These are phyloP conservation scores for Wickerhamiella qilinensis DNA, from an alignment of 805 yeast genomes.

Conservation along the genomic window DNA sequence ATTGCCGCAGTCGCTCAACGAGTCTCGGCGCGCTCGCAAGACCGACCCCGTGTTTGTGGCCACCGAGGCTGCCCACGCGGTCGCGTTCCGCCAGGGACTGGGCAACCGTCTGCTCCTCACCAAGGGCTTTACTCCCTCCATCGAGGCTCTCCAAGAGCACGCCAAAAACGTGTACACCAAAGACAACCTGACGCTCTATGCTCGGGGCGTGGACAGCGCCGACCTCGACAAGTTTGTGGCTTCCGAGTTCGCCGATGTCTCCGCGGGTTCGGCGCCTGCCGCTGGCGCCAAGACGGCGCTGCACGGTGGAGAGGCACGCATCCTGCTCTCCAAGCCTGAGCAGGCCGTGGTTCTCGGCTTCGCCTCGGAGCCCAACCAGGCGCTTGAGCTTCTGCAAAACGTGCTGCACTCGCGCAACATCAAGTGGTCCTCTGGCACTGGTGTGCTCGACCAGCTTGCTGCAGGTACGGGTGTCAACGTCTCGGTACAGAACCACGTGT, in stretches of 20 bases:
- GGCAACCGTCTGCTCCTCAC: slow-evolving; percentile 72
- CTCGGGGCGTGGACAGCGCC: slow-evolving; percentile 52
- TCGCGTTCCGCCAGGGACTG: slow-evolving; percentile 73
- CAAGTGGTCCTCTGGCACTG: slow-evolving; percentile 36
- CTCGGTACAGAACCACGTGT: slow-evolving; percentile 38
- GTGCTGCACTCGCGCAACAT: slow-evolving; percentile 38
- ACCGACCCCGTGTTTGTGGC: slow-evolving; percentile 42
- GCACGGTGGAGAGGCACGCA: slow-evolving; percentile 45
- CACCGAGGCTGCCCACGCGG: slow-evolving; percentile 59
- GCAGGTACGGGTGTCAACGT: slow-evolving; percentile 32
- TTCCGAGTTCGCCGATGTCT: slow-evolving; percentile 39
- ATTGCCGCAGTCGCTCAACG: slow-evolving; percentile 58
- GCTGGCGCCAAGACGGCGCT: slow-evolving; percentile 17
- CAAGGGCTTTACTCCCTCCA: slow-evolving; percentile 38
- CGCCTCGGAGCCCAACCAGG: slow-evolving; percentile 38
- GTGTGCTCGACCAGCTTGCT: slow-evolving; percentile 33
- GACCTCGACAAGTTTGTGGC: slow-evolving; percentile 60
- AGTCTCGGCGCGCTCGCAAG: slow-evolving; percentile 33
- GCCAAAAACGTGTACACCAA: slow-evolving; percentile 54
- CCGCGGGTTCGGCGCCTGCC: slow-evolving; percentile 40
- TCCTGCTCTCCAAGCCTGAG: slow-evolving; percentile 36
- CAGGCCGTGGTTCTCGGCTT: slow-evolving; percentile 69
- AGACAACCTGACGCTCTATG: slow-evolving; percentile 55
- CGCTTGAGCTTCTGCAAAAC: slow-evolving; percentile 55
- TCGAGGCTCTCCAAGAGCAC: slow-evolving; percentile 49